Evolutionary conservation across 2,329 filamentous ascomycete species (phyloP).

Genomic region (Bretziella fagacearum): DNA sequence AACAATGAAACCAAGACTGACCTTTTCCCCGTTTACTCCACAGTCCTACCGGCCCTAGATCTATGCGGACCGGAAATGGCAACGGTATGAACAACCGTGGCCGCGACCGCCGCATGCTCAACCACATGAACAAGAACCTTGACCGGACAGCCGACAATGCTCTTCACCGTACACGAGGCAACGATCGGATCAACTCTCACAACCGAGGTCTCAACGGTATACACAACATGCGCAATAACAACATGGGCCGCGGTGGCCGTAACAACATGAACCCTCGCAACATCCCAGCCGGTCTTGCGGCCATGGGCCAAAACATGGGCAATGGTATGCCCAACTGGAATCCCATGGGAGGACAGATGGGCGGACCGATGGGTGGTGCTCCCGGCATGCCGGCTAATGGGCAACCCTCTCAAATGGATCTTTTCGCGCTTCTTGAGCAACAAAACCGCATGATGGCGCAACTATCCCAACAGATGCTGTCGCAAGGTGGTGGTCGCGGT

Average conservation of each 20-base stretch:
- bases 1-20: too few species aligned
- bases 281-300: slow-evolving; percentile 32
- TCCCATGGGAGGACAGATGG: slow-evolving; percentile 2
- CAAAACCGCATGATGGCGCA: slow-evolving; percentile 76
- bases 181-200: slow-evolving; percentile 69
- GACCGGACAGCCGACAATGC: slow-evolving; percentile 59
- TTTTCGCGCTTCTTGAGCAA: slow-evolving; percentile 68
- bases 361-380: slow-evolving; percentile 14
- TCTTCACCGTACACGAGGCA: slow-evolving; percentile 68
- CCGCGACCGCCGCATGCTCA: slow-evolving; percentile 67
- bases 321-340: slow-evolving; percentile 27
- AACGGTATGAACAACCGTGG: slow-evolving; percentile 27
- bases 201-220: slow-evolving; percentile 13
- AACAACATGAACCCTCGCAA: slow-evolving; percentile 34
- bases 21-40: slow-evolving; percentile 10
- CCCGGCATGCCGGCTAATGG: slow-evolving; percentile 17
- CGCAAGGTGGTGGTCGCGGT: slow-evolving; percentile 22
- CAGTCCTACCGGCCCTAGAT: slow-evolving; percentile 86
- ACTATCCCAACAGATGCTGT: slow-evolving; percentile 44
- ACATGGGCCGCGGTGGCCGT: slow-evolving; percentile 10
- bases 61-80: slow-evolving; percentile 62
- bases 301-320: slow-evolving; percentile 24
- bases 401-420: slow-evolving; percentile 30
- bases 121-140: slow-evolving; percentile 62
- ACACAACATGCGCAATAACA: slow-evolving; percentile 18